These are phyloP conservation scores for Chlamydomonas schloesseri DNA, from an alignment of 139 green algal species.

Conservation along the genomic window DNA sequence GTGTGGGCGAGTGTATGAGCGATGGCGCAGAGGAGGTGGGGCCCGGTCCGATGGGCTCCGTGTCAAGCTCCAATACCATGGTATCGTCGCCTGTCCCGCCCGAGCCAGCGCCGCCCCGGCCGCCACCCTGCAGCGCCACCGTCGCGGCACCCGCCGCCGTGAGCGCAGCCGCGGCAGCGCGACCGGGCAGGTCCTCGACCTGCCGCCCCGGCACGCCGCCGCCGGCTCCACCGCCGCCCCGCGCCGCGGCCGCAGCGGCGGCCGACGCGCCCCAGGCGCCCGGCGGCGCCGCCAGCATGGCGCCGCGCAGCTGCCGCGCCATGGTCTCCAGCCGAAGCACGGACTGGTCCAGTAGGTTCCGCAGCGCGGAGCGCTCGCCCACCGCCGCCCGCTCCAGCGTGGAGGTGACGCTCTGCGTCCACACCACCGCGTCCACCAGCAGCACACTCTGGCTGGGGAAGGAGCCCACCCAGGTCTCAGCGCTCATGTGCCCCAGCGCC, in stretches of 20 bases:
- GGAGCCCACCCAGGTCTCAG: constrained; percentile 53
- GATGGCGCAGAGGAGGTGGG: too few relatives aligned
- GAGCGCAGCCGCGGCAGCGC: constrained; percentile 4
- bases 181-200: constrained; percentile 15
- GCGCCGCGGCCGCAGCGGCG: not conserved
- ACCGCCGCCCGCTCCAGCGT: constrained; percentile 27
- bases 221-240: not conserved
- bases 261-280: not conserved
- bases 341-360: constrained; percentile 51
- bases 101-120: too few relatives aligned
- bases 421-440: constrained; percentile 61
- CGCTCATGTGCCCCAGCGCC: constrained; percentile 50
- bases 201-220: not conserved
- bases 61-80: too few relatives aligned
- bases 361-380: constrained; percentile 47
- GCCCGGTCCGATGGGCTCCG: too few relatives aligned
- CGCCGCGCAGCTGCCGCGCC: constrained; percentile 51
- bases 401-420: constrained; percentile 45
- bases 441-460: constrained; percentile 47
- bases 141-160: constrained; percentile 16
- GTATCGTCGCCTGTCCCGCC: too few relatives aligned
- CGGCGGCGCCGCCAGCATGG: constrained; percentile 15
- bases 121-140: not conserved
- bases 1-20: too few relatives aligned
- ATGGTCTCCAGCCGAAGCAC: constrained; percentile 58